Conservation (phyloP, 1,284 basidiomycete species). For the Vanrija humicola region DNA sequence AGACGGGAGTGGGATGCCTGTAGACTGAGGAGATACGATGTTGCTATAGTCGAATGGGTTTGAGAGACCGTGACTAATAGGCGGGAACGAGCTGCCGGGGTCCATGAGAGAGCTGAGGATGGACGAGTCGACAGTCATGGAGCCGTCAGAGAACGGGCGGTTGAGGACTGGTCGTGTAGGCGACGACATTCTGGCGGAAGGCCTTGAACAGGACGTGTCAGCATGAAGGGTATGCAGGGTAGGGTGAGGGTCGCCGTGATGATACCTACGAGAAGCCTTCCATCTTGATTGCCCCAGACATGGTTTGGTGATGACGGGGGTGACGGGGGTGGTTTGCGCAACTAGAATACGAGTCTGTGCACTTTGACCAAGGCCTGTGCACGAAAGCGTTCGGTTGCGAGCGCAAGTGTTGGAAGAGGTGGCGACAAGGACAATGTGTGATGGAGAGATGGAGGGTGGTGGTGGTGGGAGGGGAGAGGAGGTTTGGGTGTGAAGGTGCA, state of each 20-base stretch:
- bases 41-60: conserved; percentile 30
- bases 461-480: too few relatives aligned
- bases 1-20: conserved; percentile 12
- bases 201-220: not conserved
- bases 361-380: too few relatives aligned
- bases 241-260: not conserved
- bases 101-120: conserved; percentile 32
- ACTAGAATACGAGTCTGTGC: too few relatives aligned
- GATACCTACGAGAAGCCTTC: conserved; percentile 32
- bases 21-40: conserved; percentile 29
- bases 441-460: too few relatives aligned
- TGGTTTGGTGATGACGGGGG: not conserved
- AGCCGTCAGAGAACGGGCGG: conserved; percentile 42
- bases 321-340: too few relatives aligned
- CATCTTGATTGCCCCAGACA: conserved; percentile 29
- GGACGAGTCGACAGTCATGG: conserved; percentile 40
- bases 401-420: too few relatives aligned
- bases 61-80: not conserved
- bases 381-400: too few relatives aligned
- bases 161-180: conserved; percentile 26
- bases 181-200: not conserved
- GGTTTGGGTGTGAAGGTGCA: too few relatives aligned
- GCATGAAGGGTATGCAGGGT: not conserved
- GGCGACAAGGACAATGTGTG: too few relatives aligned
- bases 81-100: conserved; percentile 14